Conservation (phyloP, 441 rosid species). For the Populus hybrid region DNA sequence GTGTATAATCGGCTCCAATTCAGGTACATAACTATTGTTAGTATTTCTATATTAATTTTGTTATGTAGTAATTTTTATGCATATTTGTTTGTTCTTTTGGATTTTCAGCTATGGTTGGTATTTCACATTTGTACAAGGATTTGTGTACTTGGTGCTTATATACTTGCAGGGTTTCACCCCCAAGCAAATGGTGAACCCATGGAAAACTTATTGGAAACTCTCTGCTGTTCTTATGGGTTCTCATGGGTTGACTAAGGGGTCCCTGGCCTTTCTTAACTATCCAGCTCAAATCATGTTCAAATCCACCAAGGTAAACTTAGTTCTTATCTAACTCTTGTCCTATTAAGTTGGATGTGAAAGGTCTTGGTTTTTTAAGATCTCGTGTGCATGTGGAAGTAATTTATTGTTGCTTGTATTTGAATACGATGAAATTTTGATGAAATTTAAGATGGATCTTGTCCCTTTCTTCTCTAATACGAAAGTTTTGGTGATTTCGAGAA, state of each 20-base stretch:
- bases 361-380: not conserved
- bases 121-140: slow-evolving; percentile 88
- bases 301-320: slow-evolving; percentile 64
- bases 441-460: not conserved
- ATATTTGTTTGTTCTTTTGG: not conserved
- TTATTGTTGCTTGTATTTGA: not conserved
- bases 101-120: slow-evolving; percentile 82
- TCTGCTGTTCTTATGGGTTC: slow-evolving; percentile 81
- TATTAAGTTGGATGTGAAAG: not conserved
- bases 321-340: not conserved
- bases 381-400: not conserved
- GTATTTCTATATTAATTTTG: not conserved
- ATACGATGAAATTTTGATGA: not conserved
- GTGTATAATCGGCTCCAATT: slow-evolving; percentile 61
- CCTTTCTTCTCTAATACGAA: not conserved
- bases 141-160: slow-evolving; percentile 62
- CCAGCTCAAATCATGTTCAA: slow-evolving; percentile 93
- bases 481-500: not conserved
- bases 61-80: not conserved
- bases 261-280: slow-evolving; percentile 79
- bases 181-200: slow-evolving; percentile 81
- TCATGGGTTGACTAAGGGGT: slow-evolving; percentile 84
- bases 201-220: slow-evolving; percentile 74
- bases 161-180: slow-evolving; percentile 71
- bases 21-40: slow-evolving; percentile 27